These are phyloP conservation scores for Trypanosoma theileri DNA, from an alignment of 208 protist genomes.

Conservation along the genomic window DNA sequence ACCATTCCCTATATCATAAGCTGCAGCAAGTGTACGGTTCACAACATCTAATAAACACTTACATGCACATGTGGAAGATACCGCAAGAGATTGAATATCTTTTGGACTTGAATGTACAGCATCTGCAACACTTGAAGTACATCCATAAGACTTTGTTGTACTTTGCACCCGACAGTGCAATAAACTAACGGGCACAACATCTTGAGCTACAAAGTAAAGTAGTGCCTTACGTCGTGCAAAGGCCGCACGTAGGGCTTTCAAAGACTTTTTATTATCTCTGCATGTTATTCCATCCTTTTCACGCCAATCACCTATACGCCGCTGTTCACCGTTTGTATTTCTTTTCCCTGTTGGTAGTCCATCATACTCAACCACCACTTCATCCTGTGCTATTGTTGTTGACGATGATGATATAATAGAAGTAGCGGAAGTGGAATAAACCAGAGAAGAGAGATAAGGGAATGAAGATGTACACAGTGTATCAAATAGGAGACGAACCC, in stretches of 20 bases:
- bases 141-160: background rate
- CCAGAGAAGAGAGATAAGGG: background rate
- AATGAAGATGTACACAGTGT: slow-evolving; percentile 21
- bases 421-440: too few species aligned
- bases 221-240: slow-evolving; percentile 44
- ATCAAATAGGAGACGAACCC: slow-evolving; percentile 31
- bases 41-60: slow-evolving; percentile 25
- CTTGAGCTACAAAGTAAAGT: slow-evolving; percentile 50
- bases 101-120: background rate
- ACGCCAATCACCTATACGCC: slow-evolving; percentile 12
- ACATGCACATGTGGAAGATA: slow-evolving; percentile 10
- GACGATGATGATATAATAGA: too few species aligned
- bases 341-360: slow-evolving; percentile 12
- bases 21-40: slow-evolving; percentile 25
- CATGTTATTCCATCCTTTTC: background rate
- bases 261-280: background rate
- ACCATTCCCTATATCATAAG: slow-evolving; percentile 6
- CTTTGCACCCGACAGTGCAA: slow-evolving; percentile 20
- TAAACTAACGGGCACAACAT: slow-evolving; percentile 42
- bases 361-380: slow-evolving; percentile 32
- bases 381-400: too few species aligned
- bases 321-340: background rate
- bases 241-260: background rate
- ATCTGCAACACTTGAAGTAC: slow-evolving; percentile 5
- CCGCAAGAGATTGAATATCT: slow-evolving; percentile 13